These are phyloP conservation scores for Physaria fendleri DNA, from an alignment of 345 rosid genomes.

Conservation along the genomic window DNA sequence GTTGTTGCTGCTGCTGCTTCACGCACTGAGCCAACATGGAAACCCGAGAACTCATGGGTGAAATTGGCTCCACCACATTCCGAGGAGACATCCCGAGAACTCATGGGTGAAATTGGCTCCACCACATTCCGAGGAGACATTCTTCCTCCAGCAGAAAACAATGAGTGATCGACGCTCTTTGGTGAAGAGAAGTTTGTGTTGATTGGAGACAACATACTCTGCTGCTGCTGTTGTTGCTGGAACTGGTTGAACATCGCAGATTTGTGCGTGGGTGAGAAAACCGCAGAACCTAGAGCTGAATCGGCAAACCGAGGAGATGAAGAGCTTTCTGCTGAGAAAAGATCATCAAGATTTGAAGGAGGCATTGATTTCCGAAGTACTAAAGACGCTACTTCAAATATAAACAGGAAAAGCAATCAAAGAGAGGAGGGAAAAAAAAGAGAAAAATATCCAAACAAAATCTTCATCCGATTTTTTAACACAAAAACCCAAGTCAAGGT, in stretches of 20 bases:
- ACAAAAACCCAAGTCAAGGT: conserved; percentile 17
- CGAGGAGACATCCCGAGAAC: conserved; percentile 96
- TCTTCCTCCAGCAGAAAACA: conserved; percentile 66
- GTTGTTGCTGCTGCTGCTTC: conserved; percentile 38
- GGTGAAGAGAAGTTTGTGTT: conserved; percentile 57
- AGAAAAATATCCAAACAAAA: conserved; percentile 52
- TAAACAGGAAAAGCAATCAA: neutral
- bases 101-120: conserved; percentile 76
- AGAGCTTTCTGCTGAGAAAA: conserved; percentile 53
- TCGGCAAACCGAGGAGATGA: conserved; percentile 58
- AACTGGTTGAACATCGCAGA: conserved; percentile 54
- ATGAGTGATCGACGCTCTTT: conserved; percentile 54
- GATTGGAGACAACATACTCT: conserved; percentile 68
- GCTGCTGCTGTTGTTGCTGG: conserved; percentile 69
- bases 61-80: conserved; percentile 61
- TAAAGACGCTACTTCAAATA: conserved; percentile 1
- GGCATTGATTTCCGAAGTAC: conserved; percentile 43
- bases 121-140: conserved; percentile 74
- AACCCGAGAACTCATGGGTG: conserved; percentile 61
- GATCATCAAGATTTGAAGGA: conserved; percentile 78
- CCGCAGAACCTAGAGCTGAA: conserved; percentile 43
- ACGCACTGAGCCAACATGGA: conserved; percentile 68
- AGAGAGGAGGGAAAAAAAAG: neutral
- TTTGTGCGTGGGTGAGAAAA: conserved; percentile 58
- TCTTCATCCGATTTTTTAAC: conserved; percentile 18